Base-by-base conservation (phyloP, 2,329 filamentous ascomycete species). In the Sarocladiaceae sp. region DNA sequence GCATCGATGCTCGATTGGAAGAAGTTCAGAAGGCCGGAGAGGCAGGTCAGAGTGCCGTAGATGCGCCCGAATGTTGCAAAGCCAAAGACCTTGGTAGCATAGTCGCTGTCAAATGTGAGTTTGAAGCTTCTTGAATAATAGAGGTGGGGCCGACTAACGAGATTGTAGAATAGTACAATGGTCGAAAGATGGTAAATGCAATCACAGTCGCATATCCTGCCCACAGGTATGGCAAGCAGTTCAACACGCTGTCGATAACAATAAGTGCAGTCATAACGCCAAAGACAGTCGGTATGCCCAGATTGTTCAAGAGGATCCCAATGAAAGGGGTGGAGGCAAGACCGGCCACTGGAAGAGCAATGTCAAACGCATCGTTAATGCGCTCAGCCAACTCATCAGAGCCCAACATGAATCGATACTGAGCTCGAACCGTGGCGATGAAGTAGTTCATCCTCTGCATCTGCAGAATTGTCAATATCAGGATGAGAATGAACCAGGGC, bases 11-110 rank as follows among this genome's bases (percentile, higher is more conserved):
- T 86, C 0, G 83, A 81, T 66, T 91, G 87, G 0, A 78, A 72
- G 63, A 91, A 86, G 63, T 89, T 90, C 55, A 87, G 76, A 0
- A 90, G 59, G 2, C 88, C 88, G 0, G 87, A 86, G 4, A 87
- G 65, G 62, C 86, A 90, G 51, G 88, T 88, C 52, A 91, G 80
- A 3, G 87, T 76, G 13, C 88, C 88, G 63, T 91, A 91, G 13
- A 92, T 86, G 55, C 88, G 88, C 11, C 87, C 87, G 56, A 91
- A 91, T 0, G 87, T 90, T n/a, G 81, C 78, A 63, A 90, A 90
- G 2, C 87, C 88, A 58, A 91, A 91, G 2, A 90, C 86, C 63
- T 90, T 90, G n/a, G 86, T 86, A 0, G 83, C 77, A 62, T 90
- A 91, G 66, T 90, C 87, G 4, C 73, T 75, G 42, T 22, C 17